Evolutionary conservation across 176 grass and related monocot species (phyloP).

Genomic region (Alloteropsis semialata): DNA sequence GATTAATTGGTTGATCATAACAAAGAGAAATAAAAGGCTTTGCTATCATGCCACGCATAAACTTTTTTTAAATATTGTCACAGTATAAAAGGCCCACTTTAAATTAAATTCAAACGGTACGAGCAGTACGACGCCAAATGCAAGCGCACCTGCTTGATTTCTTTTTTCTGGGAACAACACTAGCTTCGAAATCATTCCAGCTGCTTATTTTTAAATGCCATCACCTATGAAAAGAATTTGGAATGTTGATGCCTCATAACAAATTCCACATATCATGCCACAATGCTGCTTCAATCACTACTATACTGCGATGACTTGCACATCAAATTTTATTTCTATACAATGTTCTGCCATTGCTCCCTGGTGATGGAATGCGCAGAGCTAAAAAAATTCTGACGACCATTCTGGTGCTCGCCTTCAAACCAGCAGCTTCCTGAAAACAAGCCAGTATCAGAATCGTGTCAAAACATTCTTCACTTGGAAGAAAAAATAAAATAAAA

Average conservation of each 20-base stretch:
- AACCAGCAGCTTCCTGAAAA: slow-evolving; percentile 45
- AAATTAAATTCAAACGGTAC: background rate
- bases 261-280: slow-evolving; percentile 23
- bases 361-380: background rate
- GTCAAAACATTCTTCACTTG: background rate
- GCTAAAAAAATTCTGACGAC: slow-evolving; percentile 1
- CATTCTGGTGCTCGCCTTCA: slow-evolving; percentile 23
- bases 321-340: background rate
- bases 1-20: background rate
- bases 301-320: slow-evolving; percentile 8
- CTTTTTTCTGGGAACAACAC: background rate
- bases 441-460: background rate
- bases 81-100: background rate
- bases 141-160: background rate
- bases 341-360: background rate
- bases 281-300: background rate
- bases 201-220: background rate
- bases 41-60: slow-evolving; percentile 13
- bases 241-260: background rate
- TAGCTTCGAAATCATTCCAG: background rate
- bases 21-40: background rate
- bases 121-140: background rate
- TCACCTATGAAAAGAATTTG: background rate
- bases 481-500: slow-evolving; percentile 10
- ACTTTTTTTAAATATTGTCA: background rate